Base-by-base conservation (phyloP, 768 basidiomycete genomes). In the Polyporus arcularius region DNA sequence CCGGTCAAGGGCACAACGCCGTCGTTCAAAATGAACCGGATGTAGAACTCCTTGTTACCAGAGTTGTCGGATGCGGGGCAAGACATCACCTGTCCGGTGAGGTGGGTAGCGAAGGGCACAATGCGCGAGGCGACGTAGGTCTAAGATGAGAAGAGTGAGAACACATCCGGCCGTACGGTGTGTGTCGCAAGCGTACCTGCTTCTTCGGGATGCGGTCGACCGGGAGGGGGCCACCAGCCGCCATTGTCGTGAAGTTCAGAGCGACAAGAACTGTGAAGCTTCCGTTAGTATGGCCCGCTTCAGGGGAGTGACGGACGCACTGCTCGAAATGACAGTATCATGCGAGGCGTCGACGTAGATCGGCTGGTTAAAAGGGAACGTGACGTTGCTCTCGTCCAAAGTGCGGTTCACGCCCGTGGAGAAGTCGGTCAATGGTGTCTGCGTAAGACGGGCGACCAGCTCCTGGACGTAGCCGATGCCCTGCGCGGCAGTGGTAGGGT, bases 11-110 rank as follows among this genome's bases (percentile, higher is more conserved):
- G 82, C 1, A 82, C 70, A 4, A 78, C 74, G 2, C 73, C 82
- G 65, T 84, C 83, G 66, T 84, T 84, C 28, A 82, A 71, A 48
- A 82, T 72, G 69, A 78, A 75, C 16, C 81, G 71, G 58, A 82
- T 76, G 63, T 56, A 67, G 38, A 58, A 57, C 31, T 60, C 43
- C 51, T 56, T 59, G 55, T 76, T 68, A 14, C 73, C 70, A 5
- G 70, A 65, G 26, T 67, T 57, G 43, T 62, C 52, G 7, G 62
- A 60, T 46, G 67, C 71, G 35, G 73, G 70, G 65, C 80, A 82
- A 11, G 73, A 70, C 40, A 82, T 67, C 8, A 82, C 74, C 60
- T 83, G 82, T 38, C 76, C 74, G 30, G 80, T 78, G 40, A 82
- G 70, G 66, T 82, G 79, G n/a, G 80, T 71, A 0, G 78, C 79